Base-by-base conservation (phyloP, 495 filamentous ascomycete species). In the Letharia lupina region DNA sequence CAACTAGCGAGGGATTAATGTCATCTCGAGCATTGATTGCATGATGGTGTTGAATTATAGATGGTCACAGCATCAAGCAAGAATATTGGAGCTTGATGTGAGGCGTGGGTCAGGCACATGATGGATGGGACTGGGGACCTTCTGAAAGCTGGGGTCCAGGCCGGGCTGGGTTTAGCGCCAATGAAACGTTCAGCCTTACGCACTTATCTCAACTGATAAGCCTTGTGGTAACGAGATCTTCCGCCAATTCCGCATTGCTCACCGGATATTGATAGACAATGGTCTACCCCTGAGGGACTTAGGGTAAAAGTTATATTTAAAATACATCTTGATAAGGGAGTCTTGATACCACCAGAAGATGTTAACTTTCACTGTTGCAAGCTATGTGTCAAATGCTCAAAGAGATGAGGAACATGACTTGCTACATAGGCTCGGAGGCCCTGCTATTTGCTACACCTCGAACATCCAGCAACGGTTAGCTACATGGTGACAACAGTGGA, bases 11-110 rank as follows among this genome's bases (percentile, higher is more conserved):
- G 13, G 23, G 28, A 31, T 23, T 42, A 11, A 40, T 42, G 59
- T 37, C 33, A 57, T 37, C 3, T 37, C 4, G 54, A 57, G 59
- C 37, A 44, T 31, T 28, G n/a, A 44, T 54, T 9, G 37, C 35
- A 61, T 54, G 64, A 23, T 61, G 0, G 7, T 28, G n/a, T 52
- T 48, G 37, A 56, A 3, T 33, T 18, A 18, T 61, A 61, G 31
- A 44, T 42, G 52, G 45, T 65, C 64, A 65, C 64, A 50, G 35
- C 28, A n/a, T 42, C n/a, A n/a, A 60, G 37, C 9, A 40, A 20
- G 12, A 54, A 31, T 15, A 12, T 16, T 12, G 50, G n/a, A 28
- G 28, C 28, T 54, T 54, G 23, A 4, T 2, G 15, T 41, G 59
- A 42, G 59, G 11, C 10, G 35, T 15, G 58, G 56, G n/a, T 23